Evolutionary conservation across 2,329 filamentous ascomycete genomes (phyloP).

Genomic region (Aspergillus intermedius): DNA sequence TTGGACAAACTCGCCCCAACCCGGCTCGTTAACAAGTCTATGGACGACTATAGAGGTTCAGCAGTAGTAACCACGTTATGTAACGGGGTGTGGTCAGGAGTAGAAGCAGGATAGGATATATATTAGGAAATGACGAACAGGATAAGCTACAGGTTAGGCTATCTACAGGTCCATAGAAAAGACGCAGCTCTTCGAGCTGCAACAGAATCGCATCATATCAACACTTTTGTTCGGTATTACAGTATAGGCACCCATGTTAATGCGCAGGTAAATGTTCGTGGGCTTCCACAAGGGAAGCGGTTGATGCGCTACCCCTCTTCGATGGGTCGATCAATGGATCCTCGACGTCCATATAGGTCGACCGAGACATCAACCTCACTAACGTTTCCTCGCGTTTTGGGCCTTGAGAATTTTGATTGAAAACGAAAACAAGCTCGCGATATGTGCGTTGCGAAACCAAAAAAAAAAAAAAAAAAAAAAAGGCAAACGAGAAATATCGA

Average conservation of each 20-base stretch:
- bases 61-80: no score
- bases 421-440: slow-evolving; percentile 12
- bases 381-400: slow-evolving; percentile 15
- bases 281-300: slow-evolving; percentile 14
- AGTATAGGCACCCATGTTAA: slow-evolving; percentile 21
- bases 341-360: slow-evolving; percentile 16
- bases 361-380: slow-evolving; percentile 17
- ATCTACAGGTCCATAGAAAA: no score
- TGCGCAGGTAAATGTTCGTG: slow-evolving; percentile 17
- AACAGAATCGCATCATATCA: slow-evolving; percentile 8
- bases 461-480: slow-evolving; percentile 8
- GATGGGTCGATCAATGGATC: slow-evolving; percentile 21
- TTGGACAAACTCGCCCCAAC: no score
- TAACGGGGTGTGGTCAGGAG: no score
- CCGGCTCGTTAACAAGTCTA: no score
- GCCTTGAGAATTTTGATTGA: slow-evolving; percentile 13
- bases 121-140: no score
- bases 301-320: slow-evolving; percentile 20
- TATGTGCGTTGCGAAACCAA: not conserved
- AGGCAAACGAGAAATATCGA: slow-evolving; percentile 11
- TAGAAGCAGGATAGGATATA: no score
- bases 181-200: no score
- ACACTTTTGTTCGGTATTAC: slow-evolving; percentile 23
- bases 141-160: no score
- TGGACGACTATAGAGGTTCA: no score